Conservation (phyloP, 768 basidiomycete species). For the Kwoniella europaea region DNA sequence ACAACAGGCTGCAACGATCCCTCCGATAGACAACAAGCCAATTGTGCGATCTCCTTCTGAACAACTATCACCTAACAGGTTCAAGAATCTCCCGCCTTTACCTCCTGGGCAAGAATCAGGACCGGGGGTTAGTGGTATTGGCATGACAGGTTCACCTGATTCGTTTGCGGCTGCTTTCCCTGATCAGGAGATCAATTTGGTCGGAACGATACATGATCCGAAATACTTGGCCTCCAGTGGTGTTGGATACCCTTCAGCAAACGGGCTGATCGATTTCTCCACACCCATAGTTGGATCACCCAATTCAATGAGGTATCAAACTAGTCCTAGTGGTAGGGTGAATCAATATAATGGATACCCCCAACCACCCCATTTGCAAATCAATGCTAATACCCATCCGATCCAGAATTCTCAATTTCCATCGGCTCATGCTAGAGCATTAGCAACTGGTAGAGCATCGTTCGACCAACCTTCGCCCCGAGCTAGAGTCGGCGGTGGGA, state of each 20-base stretch:
- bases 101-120: conserved; percentile 30
- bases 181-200: conserved; percentile 25
- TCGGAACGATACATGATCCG: conserved; percentile 17
- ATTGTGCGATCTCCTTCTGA: conserved; percentile 23
- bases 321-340: neutral
- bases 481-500: neutral
- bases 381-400: conserved; percentile 1
- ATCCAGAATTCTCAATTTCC: neutral
- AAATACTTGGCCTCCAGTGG: conserved; percentile 11
- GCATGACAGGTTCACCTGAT: conserved; percentile 26
- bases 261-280: conserved; percentile 9
- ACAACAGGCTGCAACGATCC: neutral
- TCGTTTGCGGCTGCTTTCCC: conserved; percentile 28
- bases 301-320: conserved; percentile 3
- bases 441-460: conserved; percentile 12
- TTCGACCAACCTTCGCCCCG: conserved; percentile 21
- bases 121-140: neutral
- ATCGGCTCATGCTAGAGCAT: conserved; percentile 12
- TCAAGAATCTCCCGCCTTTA: conserved; percentile 52
- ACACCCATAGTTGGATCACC: conserved; percentile 5
- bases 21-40: neutral
- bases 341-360: conserved; percentile 12
- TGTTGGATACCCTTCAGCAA: neutral
- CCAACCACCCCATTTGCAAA: conserved; percentile 7
- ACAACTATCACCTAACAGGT: conserved; percentile 41